A percentile compares a stretch with the other conserved stretches of the same genome.
These are phyloP conservation scores for Suhomyces sp. DNA, from an alignment of 805 yeast species.

Conservation along the genomic window DNA sequence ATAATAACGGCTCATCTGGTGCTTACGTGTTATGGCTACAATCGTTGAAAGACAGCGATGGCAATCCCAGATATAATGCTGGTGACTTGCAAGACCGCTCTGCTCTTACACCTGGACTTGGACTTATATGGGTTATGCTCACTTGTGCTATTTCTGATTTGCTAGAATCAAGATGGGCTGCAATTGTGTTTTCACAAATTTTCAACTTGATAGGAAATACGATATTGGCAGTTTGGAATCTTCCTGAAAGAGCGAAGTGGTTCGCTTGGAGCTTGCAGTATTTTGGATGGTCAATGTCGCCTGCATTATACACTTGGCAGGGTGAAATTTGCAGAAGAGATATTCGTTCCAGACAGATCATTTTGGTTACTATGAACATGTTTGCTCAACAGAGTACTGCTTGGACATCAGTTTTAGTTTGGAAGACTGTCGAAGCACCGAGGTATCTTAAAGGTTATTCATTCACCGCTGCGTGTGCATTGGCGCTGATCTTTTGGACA, in stretches of 20 bases:
- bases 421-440: conserved; percentile 23
- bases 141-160: conserved; percentile 53
- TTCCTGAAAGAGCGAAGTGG: conserved; percentile 24
- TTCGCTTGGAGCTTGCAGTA: conserved; percentile 25
- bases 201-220: conserved; percentile 22
- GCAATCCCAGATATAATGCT: conserved; percentile 9
- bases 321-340: conserved; percentile 23
- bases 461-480: conserved; percentile 16
- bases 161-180: conserved; percentile 49
- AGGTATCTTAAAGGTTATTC: conserved; percentile 22
- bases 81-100: conserved; percentile 43
- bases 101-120: conserved; percentile 60
- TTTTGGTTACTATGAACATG: conserved; percentile 21
- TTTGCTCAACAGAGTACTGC: conserved; percentile 23
- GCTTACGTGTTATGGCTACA: conserved; percentile 44
- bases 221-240: conserved; percentile 24
- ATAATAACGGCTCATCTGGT: conserved; percentile 49
- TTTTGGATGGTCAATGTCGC: conserved; percentile 23
- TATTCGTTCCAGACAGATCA: conserved; percentile 21
- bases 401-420: conserved; percentile 21
- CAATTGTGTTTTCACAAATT: conserved; percentile 48
- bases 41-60: conserved; percentile 15
- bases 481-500: conserved; percentile 16
- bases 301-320: conserved; percentile 24
- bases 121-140: conserved; percentile 47